Conservation (phyloP, 148 eudicot genomes). For the Persicaria tinctoria region DNA sequence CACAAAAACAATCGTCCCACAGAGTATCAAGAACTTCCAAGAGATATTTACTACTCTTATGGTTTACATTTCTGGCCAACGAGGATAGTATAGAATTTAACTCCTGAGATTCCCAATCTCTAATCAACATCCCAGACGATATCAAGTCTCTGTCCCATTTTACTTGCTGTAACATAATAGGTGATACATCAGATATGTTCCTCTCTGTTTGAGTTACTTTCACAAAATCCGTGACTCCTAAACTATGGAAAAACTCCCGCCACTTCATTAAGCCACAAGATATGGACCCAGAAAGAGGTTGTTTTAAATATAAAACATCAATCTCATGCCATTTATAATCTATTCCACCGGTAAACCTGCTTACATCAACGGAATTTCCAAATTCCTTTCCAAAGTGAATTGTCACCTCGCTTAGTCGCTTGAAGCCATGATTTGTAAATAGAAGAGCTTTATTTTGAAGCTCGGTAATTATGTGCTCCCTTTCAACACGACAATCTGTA, state of each 20-base stretch:
- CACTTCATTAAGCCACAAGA: constrained; percentile 50
- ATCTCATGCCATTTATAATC: constrained; percentile 73
- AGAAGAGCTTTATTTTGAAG: constrained; percentile 53
- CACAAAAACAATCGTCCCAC: constrained; percentile 68
- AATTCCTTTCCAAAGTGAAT: constrained; percentile 64
- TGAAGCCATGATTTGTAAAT: constrained; percentile 73
- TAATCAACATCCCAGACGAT: constrained; percentile 33
- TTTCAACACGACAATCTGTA: constrained; percentile 50
- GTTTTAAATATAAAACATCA: constrained; percentile 50
- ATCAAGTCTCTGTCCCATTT: constrained; percentile 28
- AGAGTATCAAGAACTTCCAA: constrained; percentile 69
- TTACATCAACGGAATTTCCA: constrained; percentile 58
- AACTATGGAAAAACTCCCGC: constrained; percentile 64
- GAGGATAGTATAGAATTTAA: constrained; percentile 42
- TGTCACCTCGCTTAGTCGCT: constrained; percentile 44
- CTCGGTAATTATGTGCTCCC: constrained; percentile 51
- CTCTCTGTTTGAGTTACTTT: constrained; percentile 50
- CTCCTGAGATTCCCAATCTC: constrained; percentile 90
- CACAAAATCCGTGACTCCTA: constrained; percentile 84
- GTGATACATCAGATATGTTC: constrained; percentile 37
- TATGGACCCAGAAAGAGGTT: constrained; percentile 44
- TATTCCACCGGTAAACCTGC: constrained; percentile 42
- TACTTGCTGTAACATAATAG: constrained; percentile 25
- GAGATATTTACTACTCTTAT: constrained; percentile 42
- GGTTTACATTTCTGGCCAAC: constrained; percentile 40